Percentiles rank a stretch among this genome's conserved stretches.
These are phyloP conservation scores for Ricinus communis DNA, from an alignment of 345 rosid genomes.

Conservation along the genomic window DNA sequence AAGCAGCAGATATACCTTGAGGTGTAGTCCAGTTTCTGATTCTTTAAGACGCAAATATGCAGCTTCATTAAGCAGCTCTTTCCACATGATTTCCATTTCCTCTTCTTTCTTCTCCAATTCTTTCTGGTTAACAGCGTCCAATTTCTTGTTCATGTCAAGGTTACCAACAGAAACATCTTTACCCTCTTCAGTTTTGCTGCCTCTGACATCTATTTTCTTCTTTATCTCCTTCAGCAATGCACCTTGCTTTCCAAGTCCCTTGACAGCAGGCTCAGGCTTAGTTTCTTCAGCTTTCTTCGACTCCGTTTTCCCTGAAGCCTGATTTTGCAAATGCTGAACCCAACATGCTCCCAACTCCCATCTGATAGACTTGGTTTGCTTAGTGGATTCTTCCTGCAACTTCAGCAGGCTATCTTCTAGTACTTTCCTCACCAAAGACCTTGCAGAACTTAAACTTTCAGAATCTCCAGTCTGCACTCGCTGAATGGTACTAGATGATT, in stretches of 20 bases:
- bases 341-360: conserved; percentile 43
- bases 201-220: conserved; percentile 71
- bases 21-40: conserved; percentile 41
- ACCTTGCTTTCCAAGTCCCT: conserved; percentile 98
- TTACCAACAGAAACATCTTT: conserved; percentile 48
- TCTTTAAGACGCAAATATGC: conserved; percentile 37
- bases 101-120: conserved; percentile 56
- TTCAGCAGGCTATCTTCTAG: conserved; percentile 47
- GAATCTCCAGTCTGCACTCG: conserved; percentile 59
- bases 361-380: conserved; percentile 22
- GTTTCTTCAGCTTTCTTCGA: conserved; percentile 65
- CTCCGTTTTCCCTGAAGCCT: conserved; percentile 64
- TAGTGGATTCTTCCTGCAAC: conserved; percentile 30
- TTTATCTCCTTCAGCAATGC: conserved; percentile 83
- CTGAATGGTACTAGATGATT: conserved; percentile 39
- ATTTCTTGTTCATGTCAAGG: conserved; percentile 47
- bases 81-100: conserved; percentile 64
- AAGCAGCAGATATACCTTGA: conserved; percentile 32
- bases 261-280: conserved; percentile 78
- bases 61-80: conserved; percentile 28
- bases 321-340: conserved; percentile 40
- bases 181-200: conserved; percentile 57
- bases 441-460: conserved; percentile 54
- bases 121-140: conserved; percentile 48
- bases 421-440: conserved; percentile 66